A percentile compares a stretch with the other conserved stretches of the same genome.
phyloP scores from a whole-genome alignment of 352 stramenopile genomes.

The Pseudoperonospora humuli region DNA sequence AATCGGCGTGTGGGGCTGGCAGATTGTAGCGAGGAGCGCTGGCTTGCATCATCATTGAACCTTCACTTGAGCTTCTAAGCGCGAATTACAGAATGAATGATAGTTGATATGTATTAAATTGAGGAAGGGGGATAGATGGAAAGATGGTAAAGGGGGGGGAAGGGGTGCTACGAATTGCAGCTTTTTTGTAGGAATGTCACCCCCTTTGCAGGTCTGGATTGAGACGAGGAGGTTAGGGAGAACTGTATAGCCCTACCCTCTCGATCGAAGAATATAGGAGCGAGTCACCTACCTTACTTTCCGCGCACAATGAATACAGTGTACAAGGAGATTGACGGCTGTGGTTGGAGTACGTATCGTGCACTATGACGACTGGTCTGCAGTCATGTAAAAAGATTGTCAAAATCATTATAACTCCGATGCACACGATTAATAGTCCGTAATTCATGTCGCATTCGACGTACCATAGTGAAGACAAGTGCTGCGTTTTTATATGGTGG shows the following conservation, averaged over 20 bases:
- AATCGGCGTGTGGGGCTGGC: constrained; percentile 13
- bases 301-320: neutral
- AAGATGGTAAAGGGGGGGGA: neutral
- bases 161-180: constrained; percentile 4
- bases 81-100: constrained; percentile 21
- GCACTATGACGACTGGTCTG: too few relatives aligned
- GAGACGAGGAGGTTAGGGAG: neutral
- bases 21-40: constrained; percentile 11
- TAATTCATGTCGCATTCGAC: too few relatives aligned
- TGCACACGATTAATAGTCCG: too few relatives aligned
- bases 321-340: too few relatives aligned
- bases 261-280: too few relatives aligned
- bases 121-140: neutral
- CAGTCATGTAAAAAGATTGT: too few relatives aligned
- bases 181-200: neutral
- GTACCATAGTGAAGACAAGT: too few relatives aligned
- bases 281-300: too few relatives aligned
- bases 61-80: constrained; percentile 12
- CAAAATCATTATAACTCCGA: too few relatives aligned
- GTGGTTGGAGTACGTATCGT: too few relatives aligned
- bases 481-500: too few relatives aligned
- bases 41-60: constrained; percentile 22
- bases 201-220: neutral
- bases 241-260: neutral
- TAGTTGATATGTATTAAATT: constrained; percentile 5